phyloP scores from a whole-genome alignment of 2,329 filamentous ascomycete genomes.

The Coniochaeta prunicola region DNA sequence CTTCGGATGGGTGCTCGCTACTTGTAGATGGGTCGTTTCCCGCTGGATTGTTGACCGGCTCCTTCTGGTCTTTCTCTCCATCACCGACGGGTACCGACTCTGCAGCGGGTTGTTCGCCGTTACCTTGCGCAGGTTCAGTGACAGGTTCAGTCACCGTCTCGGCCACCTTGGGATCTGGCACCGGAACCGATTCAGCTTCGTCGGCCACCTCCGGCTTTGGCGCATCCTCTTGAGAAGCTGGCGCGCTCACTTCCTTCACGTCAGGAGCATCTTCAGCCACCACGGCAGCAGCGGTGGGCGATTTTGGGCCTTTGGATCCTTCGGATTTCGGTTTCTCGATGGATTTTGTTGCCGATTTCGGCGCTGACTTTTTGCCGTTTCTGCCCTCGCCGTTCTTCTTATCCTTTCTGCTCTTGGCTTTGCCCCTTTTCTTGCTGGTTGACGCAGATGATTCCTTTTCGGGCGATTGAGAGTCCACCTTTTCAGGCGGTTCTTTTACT shows the following conservation, averaged over 20 bases:
- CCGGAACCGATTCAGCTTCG: not conserved
- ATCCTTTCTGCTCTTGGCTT: constrained; percentile 12
- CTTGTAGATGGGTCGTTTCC: not conserved
- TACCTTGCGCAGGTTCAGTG: not conserved
- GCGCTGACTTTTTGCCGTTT: constrained; percentile 7
- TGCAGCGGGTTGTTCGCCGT: not conserved
- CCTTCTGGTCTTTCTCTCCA: constrained; percentile 13
- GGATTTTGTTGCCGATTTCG: not conserved
- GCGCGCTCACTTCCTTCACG: not conserved
- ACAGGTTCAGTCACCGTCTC: constrained; percentile 1
- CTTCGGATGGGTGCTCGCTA: not conserved
- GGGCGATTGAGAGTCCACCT: constrained; percentile 2
- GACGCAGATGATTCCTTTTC: constrained; percentile 2
- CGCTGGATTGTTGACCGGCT: constrained; percentile 9
- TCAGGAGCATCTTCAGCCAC: not conserved
- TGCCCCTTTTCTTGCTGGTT: constrained; percentile 2
- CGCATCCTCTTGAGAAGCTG: not conserved
- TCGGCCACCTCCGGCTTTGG: constrained; percentile 6
- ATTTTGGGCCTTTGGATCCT: not conserved
- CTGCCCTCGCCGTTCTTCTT: constrained; percentile 13
- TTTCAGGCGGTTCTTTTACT: not conserved
- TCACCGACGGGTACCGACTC: not conserved
- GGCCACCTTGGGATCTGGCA: not conserved
- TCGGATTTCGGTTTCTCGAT: not conserved
- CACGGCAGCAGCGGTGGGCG: not conserved